Base-by-base conservation (phyloP, 805 yeast species). In the Saccharomycopsis babjevae region DNA sequence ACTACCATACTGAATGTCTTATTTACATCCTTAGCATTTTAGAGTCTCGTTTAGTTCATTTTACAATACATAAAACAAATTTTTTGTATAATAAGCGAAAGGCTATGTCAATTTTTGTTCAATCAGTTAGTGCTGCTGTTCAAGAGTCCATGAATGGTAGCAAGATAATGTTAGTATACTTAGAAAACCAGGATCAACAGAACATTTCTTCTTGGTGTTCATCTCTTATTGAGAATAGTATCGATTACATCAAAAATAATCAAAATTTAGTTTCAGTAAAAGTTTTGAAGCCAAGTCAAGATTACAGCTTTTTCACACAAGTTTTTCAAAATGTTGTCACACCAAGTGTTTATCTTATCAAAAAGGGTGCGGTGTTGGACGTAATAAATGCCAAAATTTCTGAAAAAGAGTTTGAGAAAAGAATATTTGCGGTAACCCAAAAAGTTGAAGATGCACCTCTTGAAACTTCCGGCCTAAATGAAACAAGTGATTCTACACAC, bases 301-400 rank as follows among this genome's bases (percentile, higher is more conserved):
- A 83, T 62, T 83, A 75, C 62, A 67, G 63, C 0, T 73, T 74
- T 65, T 84, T 86, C 66, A 73, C 76, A 40, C 84, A 83, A 63
- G 72, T 85, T n/a, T 84, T 83, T 64, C 83, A 83, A 1, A 71
- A 75, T 18, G 73, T 78, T 7, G 67, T 66, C 0, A 75, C 78
- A 2, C 92, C 92, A 1, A 77, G 88, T 64, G 72, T 86, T 28
- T 78, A 81, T 67, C 72, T 85, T 15, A 75, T 88, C n/a, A 72
- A 70, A 39, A 71, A 74, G 11, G 83, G 86, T 6, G 68, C 72
- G 46, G 73, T 83, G 5, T 63, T 80, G 39, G 83, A 78, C 55
- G 66, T 75, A 1, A 71, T 83, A 11, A 70, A 72, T 8, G 76
- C 72, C 5, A 75, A 71, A 1, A 65, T 72, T 1, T 54, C 69